Evolutionary conservation across 768 basidiomycete species (phyloP), one percentile per base, ranked within the genome.

Genomic region (Pulveroboletus ravenelii): DNA sequence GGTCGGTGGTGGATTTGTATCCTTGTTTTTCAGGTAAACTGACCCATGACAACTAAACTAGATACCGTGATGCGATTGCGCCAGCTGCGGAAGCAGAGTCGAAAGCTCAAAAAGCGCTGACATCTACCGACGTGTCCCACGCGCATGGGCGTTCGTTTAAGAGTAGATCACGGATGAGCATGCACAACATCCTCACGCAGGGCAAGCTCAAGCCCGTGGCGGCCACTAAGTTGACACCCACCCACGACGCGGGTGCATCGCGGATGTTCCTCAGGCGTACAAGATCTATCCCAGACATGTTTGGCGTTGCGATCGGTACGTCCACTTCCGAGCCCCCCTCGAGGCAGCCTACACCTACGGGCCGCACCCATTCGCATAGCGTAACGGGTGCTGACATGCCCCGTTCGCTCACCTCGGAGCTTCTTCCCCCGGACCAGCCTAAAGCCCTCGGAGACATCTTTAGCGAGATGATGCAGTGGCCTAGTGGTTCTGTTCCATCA

Each of bases 341-440:
- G 42, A 62, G 55, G 45, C 65, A 59, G 53, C 68, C 67, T 18
- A 58, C 65, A 0, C 57, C 67, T 5, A 65, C 70, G 1, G 85
- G 82, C 36, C 80, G 87, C 23, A 79, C 75, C 3, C 88, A 90
- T 59, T 88, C 88, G 3, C 84, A 87, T 55, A 89, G 86, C 65
- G 87, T 90, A 15, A 89, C 87, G 1, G 80, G 80, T 2, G 81
- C 78, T 12, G 86, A 90, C 51, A 70, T 80, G 40, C 77, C 79
- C 18, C 78, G 78, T 10, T 68, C 65, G 3, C 58, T 68, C 1
- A 37, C 65, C 12, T 50, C 63, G 3, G 53, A 54, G n/a, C 3
- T 53, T 8, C 58, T 66, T 30, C 55, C 67, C 23, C 50, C 39
- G 10, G 64, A 64, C n/a, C 59, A 59, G 23, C 58, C 61, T 13